Percentiles rank a stretch among this genome's conserved stretches.
Conservation (phyloP, 2,329 filamentous ascomycete species). For the Pseudocercospora fijiensis region DNA sequence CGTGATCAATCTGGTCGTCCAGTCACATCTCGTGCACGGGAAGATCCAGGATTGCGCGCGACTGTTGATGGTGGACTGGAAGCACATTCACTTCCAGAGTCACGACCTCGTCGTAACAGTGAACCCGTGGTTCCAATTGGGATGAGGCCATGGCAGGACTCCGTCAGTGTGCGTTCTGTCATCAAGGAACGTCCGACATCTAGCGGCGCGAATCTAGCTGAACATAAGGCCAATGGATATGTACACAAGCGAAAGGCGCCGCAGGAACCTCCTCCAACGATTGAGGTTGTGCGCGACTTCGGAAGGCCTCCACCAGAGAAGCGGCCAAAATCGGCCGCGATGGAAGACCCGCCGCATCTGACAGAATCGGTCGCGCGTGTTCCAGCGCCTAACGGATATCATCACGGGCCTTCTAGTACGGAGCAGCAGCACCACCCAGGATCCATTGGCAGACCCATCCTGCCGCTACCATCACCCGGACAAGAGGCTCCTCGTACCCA, state of each 20-base stretch:
- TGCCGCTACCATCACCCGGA: neutral
- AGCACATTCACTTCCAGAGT: neutral
- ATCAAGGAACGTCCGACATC: neutral
- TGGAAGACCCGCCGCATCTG: neutral
- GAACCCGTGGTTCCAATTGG: neutral
- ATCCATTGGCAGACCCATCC: neutral
- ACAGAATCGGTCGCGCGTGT: neutral
- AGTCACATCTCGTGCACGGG: neutral
- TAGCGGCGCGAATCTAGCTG: neutral
- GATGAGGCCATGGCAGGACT: neutral
- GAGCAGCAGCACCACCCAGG: neutral
- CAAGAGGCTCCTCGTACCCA: neutral
- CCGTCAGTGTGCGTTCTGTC: neutral
- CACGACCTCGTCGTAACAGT: slow-evolving; percentile 1
- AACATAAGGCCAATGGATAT: neutral
- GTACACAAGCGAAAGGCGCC: slow-evolving; percentile 5
- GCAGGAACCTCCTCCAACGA: neutral
- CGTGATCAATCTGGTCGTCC: neutral
- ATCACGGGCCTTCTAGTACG: neutral
- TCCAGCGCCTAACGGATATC: neutral
- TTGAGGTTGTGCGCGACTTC: neutral
- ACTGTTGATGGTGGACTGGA: neutral
- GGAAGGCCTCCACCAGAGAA: neutral
- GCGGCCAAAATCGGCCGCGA: neutral
- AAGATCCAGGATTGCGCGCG: neutral